Evolutionary conservation across 768 basidiomycete genomes (phyloP), one percentile per base, ranked within the genome.

Genomic region (Hygrophoropsis aurantiaca): DNA sequence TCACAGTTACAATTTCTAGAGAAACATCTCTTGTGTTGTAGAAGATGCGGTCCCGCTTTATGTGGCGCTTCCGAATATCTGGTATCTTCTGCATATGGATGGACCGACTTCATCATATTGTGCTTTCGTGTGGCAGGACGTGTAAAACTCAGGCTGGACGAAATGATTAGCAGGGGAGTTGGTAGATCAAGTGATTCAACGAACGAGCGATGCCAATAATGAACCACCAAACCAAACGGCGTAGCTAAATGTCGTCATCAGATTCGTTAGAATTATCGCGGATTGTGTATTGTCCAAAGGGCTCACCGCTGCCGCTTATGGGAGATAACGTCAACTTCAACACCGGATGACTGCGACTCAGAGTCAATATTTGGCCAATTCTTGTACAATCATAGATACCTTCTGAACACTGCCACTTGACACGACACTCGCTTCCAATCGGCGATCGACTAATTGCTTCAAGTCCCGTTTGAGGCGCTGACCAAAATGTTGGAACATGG

Each of bases 401-500:
- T 84, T 87, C 58, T 84, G 79, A 20, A 73, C 69, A 50, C 84
- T 84, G 8, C 93, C 93, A 49, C 88, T 89, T 5, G 83, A 78
- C 24, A 78, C 59, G 18, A 80, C 87, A 56, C 85, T 87, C 9
- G 81, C 80, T 53, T 93, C 86, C 51, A 99, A 78, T 50, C 97
- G 75, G 50, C 85, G 85, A 66, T 97, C 94, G 21, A 98, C 95
- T 19, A 99, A 70, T 56, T 90, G 88, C 73, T 93, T 97, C 36
- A 99, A 70, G 61, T 99, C 95, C 35, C 94, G 84, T 74, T 98
- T 94, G 53, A 99, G 80, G 37, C 97, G 84, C 64, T 92, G 85
- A n/a, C 92, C 93, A 61, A 99, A 98, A 73, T 97, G 87, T 57
- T 95, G 91, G 78, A 98, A 98, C 95, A 97, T 98, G 40, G 97